These are phyloP conservation scores for Yamadazyma trypodendri DNA, from an alignment of 1,139 yeast species.

Conservation along the genomic window DNA sequence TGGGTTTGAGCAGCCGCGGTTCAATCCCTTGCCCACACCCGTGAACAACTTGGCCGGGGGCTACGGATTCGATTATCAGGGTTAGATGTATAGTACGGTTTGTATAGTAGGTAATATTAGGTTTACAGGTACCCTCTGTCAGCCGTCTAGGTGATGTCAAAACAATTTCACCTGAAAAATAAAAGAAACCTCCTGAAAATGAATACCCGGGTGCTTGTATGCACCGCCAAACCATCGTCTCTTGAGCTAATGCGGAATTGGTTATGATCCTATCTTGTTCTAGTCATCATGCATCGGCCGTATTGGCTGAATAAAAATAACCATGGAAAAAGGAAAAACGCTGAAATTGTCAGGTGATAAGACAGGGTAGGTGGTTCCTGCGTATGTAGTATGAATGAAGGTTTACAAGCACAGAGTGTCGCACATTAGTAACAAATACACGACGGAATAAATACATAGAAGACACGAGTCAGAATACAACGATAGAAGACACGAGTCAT, in stretches of 20 bases:
- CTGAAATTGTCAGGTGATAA: neutral
- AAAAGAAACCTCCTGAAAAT: neutral
- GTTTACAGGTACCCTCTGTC: too few species aligned
- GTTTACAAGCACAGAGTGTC: too few species aligned
- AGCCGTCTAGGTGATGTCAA: too few species aligned
- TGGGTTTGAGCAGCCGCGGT: conserved; percentile 26
- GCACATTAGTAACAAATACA: too few species aligned
- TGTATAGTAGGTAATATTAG: neutral
- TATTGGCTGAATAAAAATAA: neutral
- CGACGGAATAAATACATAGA: too few species aligned
- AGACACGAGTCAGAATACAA: too few species aligned
- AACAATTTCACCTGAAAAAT: neutral
- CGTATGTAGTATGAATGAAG: too few species aligned
- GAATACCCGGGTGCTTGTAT: too few species aligned
- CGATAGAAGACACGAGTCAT: too few species aligned
- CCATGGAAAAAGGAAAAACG: neutral
- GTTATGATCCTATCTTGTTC: too few species aligned
- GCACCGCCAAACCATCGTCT: neutral
- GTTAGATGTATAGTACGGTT: conserved; percentile 3
- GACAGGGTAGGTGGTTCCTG: neutral
- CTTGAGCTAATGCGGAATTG: too few species aligned
- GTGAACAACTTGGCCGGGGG: conserved; percentile 13
- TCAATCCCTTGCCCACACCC: conserved; percentile 30
- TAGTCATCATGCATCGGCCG: neutral
- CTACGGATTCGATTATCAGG: conserved; percentile 20